Conservation (phyloP, 768 basidiomycete species). For the Auricularia cornea region DNA sequence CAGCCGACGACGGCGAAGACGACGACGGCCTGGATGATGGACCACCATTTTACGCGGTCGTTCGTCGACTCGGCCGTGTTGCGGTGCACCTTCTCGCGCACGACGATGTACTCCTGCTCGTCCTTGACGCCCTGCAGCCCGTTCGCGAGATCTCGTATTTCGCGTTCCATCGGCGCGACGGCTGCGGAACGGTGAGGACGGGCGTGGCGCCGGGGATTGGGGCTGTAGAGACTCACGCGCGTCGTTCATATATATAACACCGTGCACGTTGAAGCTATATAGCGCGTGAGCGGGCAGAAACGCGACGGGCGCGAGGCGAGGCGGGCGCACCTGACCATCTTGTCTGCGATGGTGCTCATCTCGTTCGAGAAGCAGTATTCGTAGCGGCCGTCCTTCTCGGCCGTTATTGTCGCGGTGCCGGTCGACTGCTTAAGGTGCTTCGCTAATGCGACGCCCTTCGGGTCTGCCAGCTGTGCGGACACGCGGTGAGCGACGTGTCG, state of each 20-base stretch:
- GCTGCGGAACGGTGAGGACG: constrained; percentile 37
- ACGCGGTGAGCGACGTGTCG: constrained; percentile 1
- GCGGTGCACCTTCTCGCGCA: constrained; percentile 85
- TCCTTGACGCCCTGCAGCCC: constrained; percentile 89
- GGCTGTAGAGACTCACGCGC: constrained; percentile 51
- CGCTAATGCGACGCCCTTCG: constrained; percentile 53
- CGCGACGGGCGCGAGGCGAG: not conserved
- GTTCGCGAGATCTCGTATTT: constrained; percentile 77
- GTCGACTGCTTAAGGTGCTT: constrained; percentile 85
- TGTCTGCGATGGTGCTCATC: constrained; percentile 95
- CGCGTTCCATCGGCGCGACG: constrained; percentile 92
- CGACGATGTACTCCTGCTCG: constrained; percentile 97
- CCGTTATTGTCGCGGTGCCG: constrained; percentile 81
- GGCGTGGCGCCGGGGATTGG: not conserved
- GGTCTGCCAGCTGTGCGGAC: constrained; percentile 64
- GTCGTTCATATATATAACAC: constrained; percentile 87
- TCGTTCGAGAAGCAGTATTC: constrained; percentile 99
- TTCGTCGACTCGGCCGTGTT: constrained; percentile 94
- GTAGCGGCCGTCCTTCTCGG: constrained; percentile 77
- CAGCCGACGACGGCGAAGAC: constrained; percentile 87
- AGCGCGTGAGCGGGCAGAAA: not conserved
- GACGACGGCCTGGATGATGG: constrained; percentile 79
- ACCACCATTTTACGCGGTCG: constrained; percentile 98
- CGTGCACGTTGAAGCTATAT: constrained; percentile 92
- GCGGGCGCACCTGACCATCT: constrained; percentile 71